These are phyloP conservation scores for Fragilaria radians DNA, from an alignment of 108 stramenopile genomes.

Conservation along the genomic window DNA sequence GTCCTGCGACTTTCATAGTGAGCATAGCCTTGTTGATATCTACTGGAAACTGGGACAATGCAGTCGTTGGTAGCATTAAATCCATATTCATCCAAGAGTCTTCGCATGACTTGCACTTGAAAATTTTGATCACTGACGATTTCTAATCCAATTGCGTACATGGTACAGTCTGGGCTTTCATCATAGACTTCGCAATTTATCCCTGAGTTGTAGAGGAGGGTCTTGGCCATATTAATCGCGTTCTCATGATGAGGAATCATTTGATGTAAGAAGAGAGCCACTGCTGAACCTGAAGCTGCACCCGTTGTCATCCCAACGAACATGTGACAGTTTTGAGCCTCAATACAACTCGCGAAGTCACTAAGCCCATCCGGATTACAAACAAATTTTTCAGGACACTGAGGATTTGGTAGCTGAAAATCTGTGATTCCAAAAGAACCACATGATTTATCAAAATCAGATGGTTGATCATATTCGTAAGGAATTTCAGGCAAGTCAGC, in stretches of 20 bases:
- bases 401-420: constrained; percentile 39
- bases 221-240: constrained; percentile 90
- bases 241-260: constrained; percentile 94
- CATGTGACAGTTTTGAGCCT: constrained; percentile 73
- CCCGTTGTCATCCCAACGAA: constrained; percentile 54
- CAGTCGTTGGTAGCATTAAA: constrained; percentile 39
- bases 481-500: constrained; percentile 30
- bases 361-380: constrained; percentile 16
- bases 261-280: constrained; percentile 69
- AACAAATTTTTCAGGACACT: constrained; percentile 49
- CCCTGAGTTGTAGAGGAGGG: constrained; percentile 37
- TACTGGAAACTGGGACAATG: constrained; percentile 8
- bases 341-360: constrained; percentile 39
- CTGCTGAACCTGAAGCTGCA: constrained; percentile 9
- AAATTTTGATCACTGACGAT: constrained; percentile 74
- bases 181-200: constrained; percentile 37
- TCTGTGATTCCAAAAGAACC: constrained; percentile 55
- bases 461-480: constrained; percentile 43
- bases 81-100: constrained; percentile 32
- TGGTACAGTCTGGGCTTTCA: constrained; percentile 35
- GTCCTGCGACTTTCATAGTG: neutral
- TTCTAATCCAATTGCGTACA: constrained; percentile 41
- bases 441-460: constrained; percentile 52
- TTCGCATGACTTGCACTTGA: constrained; percentile 78
- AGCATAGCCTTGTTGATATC: neutral